A percentile compares a stretch with the other conserved stretches of the same genome.
Evolutionary conservation across 208 protist species (phyloP).

Genomic region (Leishmania tarentolae): DNA sequence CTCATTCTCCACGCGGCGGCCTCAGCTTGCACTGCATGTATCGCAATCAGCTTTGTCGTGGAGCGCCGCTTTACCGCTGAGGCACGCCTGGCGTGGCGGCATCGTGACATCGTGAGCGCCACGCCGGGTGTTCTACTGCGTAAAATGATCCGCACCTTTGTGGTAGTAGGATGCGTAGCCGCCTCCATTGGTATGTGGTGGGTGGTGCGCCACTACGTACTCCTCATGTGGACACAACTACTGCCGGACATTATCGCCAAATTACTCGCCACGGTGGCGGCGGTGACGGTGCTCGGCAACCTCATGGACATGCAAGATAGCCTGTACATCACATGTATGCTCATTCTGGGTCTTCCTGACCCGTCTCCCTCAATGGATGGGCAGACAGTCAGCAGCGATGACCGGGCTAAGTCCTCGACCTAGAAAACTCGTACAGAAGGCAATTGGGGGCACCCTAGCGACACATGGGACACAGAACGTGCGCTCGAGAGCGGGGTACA

Average conservation of each 20-base stretch:
- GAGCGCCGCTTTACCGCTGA: conserved; percentile 28
- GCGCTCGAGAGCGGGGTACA: background rate
- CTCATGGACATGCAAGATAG: conserved; percentile 82
- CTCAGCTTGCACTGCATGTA: conserved; percentile 20
- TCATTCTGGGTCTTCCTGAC: conserved; percentile 56
- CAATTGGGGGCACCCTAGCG: background rate
- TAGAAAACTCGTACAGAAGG: background rate
- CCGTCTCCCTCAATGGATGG: conserved; percentile 6
- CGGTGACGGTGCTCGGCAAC: conserved; percentile 61
- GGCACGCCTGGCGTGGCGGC: conserved; percentile 36
- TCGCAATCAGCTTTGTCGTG: conserved; percentile 26
- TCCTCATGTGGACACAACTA: conserved; percentile 39
- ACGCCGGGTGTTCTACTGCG: conserved; percentile 66
- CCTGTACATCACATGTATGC: conserved; percentile 61
- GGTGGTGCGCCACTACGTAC: conserved; percentile 28
- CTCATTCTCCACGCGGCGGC: conserved; percentile 18
- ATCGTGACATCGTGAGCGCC: conserved; percentile 47
- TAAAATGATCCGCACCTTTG: conserved; percentile 63
- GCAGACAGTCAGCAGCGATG: background rate
- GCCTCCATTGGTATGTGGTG: conserved; percentile 31
- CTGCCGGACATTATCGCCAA: conserved; percentile 48
- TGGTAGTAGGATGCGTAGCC: conserved; percentile 57
- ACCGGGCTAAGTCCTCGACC: background rate
- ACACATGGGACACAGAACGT: background rate
- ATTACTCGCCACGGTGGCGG: conserved; percentile 43